A percentile compares a stretch with the other conserved stretches of the same genome.
Evolutionary conservation across 2,329 filamentous ascomycete genomes (phyloP).

Genomic region (Cercospora sesami): DNA sequence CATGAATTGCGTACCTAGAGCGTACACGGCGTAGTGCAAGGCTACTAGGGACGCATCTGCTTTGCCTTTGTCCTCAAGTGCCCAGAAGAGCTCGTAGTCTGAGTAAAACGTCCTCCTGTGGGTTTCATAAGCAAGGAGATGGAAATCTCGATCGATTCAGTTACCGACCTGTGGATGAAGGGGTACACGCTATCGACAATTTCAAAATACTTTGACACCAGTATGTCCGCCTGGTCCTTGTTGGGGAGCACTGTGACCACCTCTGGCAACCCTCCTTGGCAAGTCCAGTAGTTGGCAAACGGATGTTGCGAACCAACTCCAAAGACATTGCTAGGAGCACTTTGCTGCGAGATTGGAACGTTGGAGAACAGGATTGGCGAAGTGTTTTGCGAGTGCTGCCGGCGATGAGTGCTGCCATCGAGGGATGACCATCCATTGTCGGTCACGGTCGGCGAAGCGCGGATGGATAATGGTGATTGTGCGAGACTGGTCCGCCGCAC

Average conservation of each 20-base stretch:
- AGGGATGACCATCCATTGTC: conserved; percentile 36
- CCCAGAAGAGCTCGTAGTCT: conserved; percentile 79
- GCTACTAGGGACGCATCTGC: conserved; percentile 70
- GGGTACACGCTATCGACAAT: conserved; percentile 78
- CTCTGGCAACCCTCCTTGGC: conserved; percentile 70
- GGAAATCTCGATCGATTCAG: background rate
- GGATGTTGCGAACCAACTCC: conserved; percentile 77
- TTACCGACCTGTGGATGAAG: conserved; percentile 61
- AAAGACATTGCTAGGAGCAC: conserved; percentile 74
- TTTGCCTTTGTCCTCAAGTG: conserved; percentile 59
- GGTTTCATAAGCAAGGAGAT: background rate
- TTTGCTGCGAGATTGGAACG: conserved; percentile 65
- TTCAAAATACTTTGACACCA: conserved; percentile 58
- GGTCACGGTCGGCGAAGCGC: conserved; percentile 30
- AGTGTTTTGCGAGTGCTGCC: conserved; percentile 19
- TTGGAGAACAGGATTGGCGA: conserved; percentile 64
- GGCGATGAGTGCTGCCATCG: conserved; percentile 27
- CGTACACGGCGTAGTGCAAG: conserved; percentile 74
- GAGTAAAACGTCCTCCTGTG: conserved; percentile 67
- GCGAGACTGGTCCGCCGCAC: conserved; percentile 34
- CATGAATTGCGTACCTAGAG: conserved; percentile 76
- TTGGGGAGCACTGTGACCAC: conserved; percentile 74
- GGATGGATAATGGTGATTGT: conserved; percentile 24
- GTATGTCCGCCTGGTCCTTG: conserved; percentile 72
- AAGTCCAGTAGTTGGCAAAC: conserved; percentile 84